Percentiles rank a stretch among this genome's conserved stretches.
These are phyloP conservation scores for Fragaria iinumae DNA, from an alignment of 306 rosid species.

Conservation along the genomic window DNA sequence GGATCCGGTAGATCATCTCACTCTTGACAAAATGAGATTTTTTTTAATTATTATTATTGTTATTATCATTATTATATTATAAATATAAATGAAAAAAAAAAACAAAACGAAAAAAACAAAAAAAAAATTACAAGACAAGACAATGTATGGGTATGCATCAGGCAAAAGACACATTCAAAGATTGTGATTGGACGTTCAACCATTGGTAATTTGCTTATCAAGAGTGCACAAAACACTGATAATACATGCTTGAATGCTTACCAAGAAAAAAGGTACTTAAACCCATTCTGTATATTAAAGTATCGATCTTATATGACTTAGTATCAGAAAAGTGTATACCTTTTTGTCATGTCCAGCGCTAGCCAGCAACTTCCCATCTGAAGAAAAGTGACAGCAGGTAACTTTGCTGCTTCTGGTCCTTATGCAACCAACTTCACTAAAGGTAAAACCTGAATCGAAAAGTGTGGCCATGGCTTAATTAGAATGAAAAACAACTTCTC, in stretches of 20 bases:
- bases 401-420: constrained; percentile 85
- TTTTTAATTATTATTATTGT: not conserved
- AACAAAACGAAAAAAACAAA: too few species aligned
- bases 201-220: not conserved
- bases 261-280: not conserved
- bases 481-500: constrained; percentile 3
- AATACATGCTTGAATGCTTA: not conserved
- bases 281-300: not conserved
- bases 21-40: not conserved
- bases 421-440: constrained; percentile 75
- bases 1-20: not conserved
- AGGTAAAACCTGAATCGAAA: constrained; percentile 61
- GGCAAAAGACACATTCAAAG: not conserved
- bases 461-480: constrained; percentile 22
- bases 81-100: too few species aligned
- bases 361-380: constrained; percentile 92
- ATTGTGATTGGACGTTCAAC: not conserved
- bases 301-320: not conserved
- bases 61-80: not conserved
- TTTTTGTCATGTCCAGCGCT: constrained; percentile 97
- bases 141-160: not conserved
- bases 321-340: constrained; percentile 38
- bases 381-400: constrained; percentile 93
- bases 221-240: not conserved
- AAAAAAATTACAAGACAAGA: not conserved